Percentiles rank a stretch among this genome's conserved stretches.
phyloP scores from a whole-genome alignment of 208 protist genomes.

The Trypanosoma melophagium region DNA sequence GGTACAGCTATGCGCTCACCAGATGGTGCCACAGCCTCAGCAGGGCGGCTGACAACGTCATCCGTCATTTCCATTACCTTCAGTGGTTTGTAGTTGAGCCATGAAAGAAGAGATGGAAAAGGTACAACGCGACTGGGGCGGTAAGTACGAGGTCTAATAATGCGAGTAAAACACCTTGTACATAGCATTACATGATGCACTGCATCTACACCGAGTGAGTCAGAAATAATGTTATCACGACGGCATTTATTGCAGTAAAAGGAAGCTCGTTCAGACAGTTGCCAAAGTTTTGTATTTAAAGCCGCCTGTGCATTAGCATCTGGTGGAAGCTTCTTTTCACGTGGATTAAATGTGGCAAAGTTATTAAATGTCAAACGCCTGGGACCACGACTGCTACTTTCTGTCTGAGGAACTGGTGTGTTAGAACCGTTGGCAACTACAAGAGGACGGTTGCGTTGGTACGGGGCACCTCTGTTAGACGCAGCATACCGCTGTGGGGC shows the following conservation, averaged over 20 bases:
- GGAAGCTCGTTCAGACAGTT: conserved; percentile 61
- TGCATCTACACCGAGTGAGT: conserved; percentile 67
- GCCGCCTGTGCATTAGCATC: conserved; percentile 66
- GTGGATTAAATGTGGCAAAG: conserved; percentile 55
- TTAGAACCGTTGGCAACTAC: neutral
- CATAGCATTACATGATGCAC: conserved; percentile 72
- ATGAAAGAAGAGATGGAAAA: conserved; percentile 83
- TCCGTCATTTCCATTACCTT: conserved; percentile 62
- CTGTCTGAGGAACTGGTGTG: neutral
- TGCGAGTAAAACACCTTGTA: conserved; percentile 69
- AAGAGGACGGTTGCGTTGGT: conserved; percentile 2
- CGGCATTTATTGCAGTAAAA: conserved; percentile 82
- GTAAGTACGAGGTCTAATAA: conserved; percentile 74
- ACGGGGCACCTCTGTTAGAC: conserved; percentile 19
- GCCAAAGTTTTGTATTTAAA: conserved; percentile 57
- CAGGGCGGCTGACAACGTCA: conserved; percentile 69
- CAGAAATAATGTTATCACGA: conserved; percentile 70
- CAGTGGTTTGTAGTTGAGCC: conserved; percentile 75
- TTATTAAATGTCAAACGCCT: conserved; percentile 73
- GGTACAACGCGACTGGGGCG: conserved; percentile 70
- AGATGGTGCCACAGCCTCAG: conserved; percentile 81
- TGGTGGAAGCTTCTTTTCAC: conserved; percentile 71
- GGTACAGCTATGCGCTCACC: conserved; percentile 56
- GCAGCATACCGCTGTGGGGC: conserved; percentile 10
- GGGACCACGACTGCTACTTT: conserved; percentile 6